Evolutionary conservation across 2,329 filamentous ascomycete species (phyloP).

Genomic region (Beauveria bassiana): DNA sequence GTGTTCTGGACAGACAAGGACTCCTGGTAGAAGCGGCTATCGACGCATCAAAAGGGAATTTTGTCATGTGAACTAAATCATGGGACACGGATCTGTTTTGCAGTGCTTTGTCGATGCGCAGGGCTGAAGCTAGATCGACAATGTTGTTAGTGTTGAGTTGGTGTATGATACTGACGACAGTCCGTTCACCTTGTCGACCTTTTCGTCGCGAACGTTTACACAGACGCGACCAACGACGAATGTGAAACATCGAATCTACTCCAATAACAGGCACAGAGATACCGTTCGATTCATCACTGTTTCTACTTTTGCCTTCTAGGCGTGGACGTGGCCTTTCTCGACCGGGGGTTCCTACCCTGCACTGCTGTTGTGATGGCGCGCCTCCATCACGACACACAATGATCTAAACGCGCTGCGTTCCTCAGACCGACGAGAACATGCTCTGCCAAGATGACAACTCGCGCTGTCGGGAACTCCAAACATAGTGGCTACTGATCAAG

Average conservation of each 20-base stretch:
- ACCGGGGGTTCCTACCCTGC: too few species aligned
- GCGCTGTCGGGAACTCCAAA: too few species aligned
- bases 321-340: too few species aligned
- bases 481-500: background rate
- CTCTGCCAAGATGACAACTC: too few species aligned
- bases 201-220: too few species aligned
- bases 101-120: background rate
- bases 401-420: too few species aligned
- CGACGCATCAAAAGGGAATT: conserved; percentile 4
- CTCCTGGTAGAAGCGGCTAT: conserved; percentile 2
- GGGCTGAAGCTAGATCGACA: background rate
- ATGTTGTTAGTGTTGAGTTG: background rate
- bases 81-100: background rate
- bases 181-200: background rate
- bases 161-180: background rate
- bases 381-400: too few species aligned
- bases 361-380: too few species aligned
- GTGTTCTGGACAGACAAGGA: background rate
- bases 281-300: too few species aligned
- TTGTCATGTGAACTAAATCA: background rate
- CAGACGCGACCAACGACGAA: background rate
- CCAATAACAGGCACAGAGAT: too few species aligned
- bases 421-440: too few species aligned
- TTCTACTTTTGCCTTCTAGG: too few species aligned
- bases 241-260: background rate